Conservation (phyloP, 2,329 filamentous ascomycete genomes). For the Akanthomyces dipterigenus region DNA sequence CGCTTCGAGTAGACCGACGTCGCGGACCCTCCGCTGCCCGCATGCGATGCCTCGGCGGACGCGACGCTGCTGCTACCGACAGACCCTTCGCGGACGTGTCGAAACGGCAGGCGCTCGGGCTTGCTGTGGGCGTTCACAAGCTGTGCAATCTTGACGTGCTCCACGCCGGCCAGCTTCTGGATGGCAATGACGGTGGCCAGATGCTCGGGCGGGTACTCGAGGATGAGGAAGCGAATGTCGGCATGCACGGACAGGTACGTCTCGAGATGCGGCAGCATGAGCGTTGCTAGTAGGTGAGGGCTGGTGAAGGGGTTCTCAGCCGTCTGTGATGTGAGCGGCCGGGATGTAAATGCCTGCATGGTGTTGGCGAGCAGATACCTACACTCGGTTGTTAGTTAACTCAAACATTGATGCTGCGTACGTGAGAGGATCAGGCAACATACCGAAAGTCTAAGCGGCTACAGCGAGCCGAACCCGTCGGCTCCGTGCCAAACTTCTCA, state of each 20-base stretch:
- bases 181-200: constrained; percentile 50
- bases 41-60: not conserved
- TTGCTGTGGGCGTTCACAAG: constrained; percentile 41
- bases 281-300: constrained; percentile 46
- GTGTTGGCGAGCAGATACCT: constrained; percentile 56
- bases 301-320: constrained; percentile 49
- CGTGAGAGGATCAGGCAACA: constrained; percentile 9
- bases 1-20: not conserved
- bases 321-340: constrained; percentile 42
- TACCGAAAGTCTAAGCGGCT: constrained; percentile 55
- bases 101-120: constrained; percentile 29
- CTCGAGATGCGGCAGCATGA: constrained; percentile 55
- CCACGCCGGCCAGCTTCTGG: constrained; percentile 48
- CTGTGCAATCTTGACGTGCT: constrained; percentile 52
- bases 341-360: constrained; percentile 51
- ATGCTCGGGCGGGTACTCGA: constrained; percentile 53
- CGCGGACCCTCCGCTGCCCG: too few species aligned
- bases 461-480: constrained; percentile 42
- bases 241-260: constrained; percentile 49
- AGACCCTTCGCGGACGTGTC: constrained; percentile 30
- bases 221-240: constrained; percentile 47
- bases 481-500: constrained; percentile 47
- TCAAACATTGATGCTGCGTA: too few species aligned
- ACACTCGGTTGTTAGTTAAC: too few species aligned
- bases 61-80: constrained; percentile 21